Percentiles rank a stretch among this genome's conserved stretches.
phyloP scores from a whole-genome alignment of 345 rosid species.

The Populus nigra region DNA sequence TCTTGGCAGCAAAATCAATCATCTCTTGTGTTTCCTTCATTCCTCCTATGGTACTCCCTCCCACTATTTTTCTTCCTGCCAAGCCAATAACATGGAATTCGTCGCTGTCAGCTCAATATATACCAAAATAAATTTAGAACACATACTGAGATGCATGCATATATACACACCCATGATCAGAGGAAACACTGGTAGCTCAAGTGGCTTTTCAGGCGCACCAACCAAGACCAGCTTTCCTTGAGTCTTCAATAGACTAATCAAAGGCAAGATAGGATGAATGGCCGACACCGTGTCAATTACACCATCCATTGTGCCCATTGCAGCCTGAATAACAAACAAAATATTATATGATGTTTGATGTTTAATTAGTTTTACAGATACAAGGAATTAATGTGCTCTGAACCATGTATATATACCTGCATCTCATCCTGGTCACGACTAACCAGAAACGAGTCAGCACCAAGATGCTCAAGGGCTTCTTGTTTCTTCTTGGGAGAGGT shows the following conservation, averaged over 20 bases:
- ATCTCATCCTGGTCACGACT: background rate
- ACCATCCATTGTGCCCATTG: background rate
- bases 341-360: no score
- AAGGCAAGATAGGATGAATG: background rate
- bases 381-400: background rate
- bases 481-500: background rate
- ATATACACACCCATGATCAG: background rate
- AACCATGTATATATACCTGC: background rate
- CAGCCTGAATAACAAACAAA: background rate
- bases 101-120: no score
- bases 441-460: background rate
- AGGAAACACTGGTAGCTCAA: constrained; percentile 4
- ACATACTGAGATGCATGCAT: no score
- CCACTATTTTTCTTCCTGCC: constrained; percentile 13
- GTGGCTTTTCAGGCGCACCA: background rate
- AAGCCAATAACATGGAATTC: background rate
- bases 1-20: constrained; percentile 10
- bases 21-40: constrained; percentile 17
- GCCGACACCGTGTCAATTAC: background rate
- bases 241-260: background rate
- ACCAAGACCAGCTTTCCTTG: constrained; percentile 3
- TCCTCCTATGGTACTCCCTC: constrained; percentile 9
- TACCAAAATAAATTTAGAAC: no score
- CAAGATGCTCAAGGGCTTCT: background rate
- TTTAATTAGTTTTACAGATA: background rate